Conservation (phyloP, 1,284 basidiomycete species). For the Moesziomyces globuligerus region DNA sequence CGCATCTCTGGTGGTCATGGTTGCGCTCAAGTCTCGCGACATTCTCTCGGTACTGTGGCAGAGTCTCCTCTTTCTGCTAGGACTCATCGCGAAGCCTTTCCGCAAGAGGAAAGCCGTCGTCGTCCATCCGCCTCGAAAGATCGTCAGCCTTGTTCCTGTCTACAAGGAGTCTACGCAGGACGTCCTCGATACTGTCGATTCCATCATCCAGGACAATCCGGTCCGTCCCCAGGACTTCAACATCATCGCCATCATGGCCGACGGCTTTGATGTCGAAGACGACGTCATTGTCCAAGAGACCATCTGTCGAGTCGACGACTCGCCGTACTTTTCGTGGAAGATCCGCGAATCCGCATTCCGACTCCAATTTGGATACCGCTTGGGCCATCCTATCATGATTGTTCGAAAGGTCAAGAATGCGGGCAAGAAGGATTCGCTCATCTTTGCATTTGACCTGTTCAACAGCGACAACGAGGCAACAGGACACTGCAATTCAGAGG, state of each 20-base stretch:
- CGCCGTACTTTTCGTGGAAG: slow-evolving; percentile 38
- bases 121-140: slow-evolving; percentile 29
- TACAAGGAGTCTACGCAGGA: slow-evolving; percentile 37
- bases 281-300: slow-evolving; percentile 23
- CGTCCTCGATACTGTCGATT: slow-evolving; percentile 34
- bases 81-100: slow-evolving; percentile 6
- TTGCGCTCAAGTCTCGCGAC: slow-evolving; percentile 29
- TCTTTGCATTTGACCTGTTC: slow-evolving; percentile 37
- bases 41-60: slow-evolving; percentile 37
- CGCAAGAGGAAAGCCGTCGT: slow-evolving; percentile 8
- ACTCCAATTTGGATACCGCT: slow-evolving; percentile 24
- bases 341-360: slow-evolving; percentile 28
- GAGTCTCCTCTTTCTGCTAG: slow-evolving; percentile 14
- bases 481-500: slow-evolving; percentile 23
- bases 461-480: slow-evolving; percentile 36
- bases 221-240: slow-evolving; percentile 21
- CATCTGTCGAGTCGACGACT: slow-evolving; percentile 15
- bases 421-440: slow-evolving; percentile 41
- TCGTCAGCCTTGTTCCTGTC: slow-evolving; percentile 32
- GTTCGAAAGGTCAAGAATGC: slow-evolving; percentile 35
- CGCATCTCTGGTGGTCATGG: slow-evolving; percentile 23
- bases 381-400: slow-evolving; percentile 24
- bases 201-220: slow-evolving; percentile 30
- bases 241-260: slow-evolving; percentile 35
- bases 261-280: slow-evolving; percentile 36